These are phyloP conservation scores for Gliomastix tumulicola DNA, from an alignment of 2,329 filamentous ascomycete genomes.

Conservation along the genomic window DNA sequence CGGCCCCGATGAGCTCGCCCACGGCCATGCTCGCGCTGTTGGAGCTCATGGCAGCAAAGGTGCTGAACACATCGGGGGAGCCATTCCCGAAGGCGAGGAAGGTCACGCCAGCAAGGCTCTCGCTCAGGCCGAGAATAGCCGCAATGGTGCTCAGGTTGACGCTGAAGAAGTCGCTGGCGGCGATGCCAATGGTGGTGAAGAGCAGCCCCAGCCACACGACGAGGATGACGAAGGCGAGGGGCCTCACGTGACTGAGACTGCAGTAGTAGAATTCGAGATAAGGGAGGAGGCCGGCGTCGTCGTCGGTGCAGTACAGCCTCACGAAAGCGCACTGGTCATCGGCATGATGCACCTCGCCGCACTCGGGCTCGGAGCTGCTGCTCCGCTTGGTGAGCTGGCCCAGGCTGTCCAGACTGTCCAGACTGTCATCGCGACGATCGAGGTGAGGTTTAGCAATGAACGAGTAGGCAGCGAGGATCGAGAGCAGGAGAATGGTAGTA, in stretches of 20 bases:
- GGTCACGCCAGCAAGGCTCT: conserved; percentile 93
- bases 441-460: conserved; percentile 27
- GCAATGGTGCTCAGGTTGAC: conserved; percentile 93
- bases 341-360: conserved; percentile 70
- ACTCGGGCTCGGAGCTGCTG: conserved; percentile 40
- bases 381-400: conserved; percentile 16
- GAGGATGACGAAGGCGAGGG: conserved; percentile 72
- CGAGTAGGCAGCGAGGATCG: conserved; percentile 36
- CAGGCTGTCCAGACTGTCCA: conserved; percentile 6
- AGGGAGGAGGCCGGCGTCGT: conserved; percentile 82
- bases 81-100: conserved; percentile 97
- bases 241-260: conserved; percentile 57
- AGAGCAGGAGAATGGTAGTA: conserved; percentile 36
- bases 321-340: conserved; percentile 84
- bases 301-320: conserved; percentile 71
- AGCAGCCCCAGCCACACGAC: conserved; percentile 80
- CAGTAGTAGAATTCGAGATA: conserved; percentile 94
- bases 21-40: conserved; percentile 96
- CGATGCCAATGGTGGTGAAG: conserved; percentile 95
- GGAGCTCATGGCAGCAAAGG: conserved; percentile 94
- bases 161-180: conserved; percentile 97
- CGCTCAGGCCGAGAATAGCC: conserved; percentile 81
- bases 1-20: conserved; percentile 90
- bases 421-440: conserved; percentile 5
- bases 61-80: conserved; percentile 96